Percentiles rank a stretch among this genome's conserved stretches.
Conservation (phyloP, 768 basidiomycete genomes). For the Rhizopogon sp. region DNA sequence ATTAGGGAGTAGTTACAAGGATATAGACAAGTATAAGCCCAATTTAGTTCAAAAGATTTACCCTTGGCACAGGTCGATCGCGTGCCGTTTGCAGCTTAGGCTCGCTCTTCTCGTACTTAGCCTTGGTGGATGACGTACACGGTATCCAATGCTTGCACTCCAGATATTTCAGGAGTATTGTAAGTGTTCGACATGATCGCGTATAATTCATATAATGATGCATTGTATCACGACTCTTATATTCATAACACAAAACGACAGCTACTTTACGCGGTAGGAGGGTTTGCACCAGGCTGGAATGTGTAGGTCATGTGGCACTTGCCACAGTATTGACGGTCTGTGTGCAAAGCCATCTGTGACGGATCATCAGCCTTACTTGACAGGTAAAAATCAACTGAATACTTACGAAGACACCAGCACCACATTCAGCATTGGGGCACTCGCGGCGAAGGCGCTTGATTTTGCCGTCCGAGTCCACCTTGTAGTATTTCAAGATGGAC, state of each 20-base stretch:
- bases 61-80: too few species aligned
- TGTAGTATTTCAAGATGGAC: slow-evolving; percentile 99
- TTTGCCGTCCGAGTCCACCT: slow-evolving; percentile 99
- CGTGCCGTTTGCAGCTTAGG: too few species aligned
- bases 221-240: neutral
- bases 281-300: slow-evolving; percentile 77
- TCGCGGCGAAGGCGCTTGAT: slow-evolving; percentile 99
- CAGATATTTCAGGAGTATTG: too few species aligned
- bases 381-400: neutral
- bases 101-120: too few species aligned
- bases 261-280: slow-evolving; percentile 54
- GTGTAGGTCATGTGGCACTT: slow-evolving; percentile 88
- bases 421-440: slow-evolving; percentile 81
- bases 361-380: slow-evolving; percentile 5
- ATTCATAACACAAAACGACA: neutral
- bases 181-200: neutral
- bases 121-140: too few species aligned
- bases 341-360: slow-evolving; percentile 94
- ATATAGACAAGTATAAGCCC: too few species aligned
- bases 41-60: too few species aligned
- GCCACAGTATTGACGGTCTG: slow-evolving; percentile 97
- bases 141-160: too few species aligned
- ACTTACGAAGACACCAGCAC: slow-evolving; percentile 81
- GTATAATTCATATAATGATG: neutral
- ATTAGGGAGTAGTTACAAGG: too few species aligned